Conservation (phyloP, 2,329 filamentous ascomycete species). For the Arthroderma sp. region DNA sequence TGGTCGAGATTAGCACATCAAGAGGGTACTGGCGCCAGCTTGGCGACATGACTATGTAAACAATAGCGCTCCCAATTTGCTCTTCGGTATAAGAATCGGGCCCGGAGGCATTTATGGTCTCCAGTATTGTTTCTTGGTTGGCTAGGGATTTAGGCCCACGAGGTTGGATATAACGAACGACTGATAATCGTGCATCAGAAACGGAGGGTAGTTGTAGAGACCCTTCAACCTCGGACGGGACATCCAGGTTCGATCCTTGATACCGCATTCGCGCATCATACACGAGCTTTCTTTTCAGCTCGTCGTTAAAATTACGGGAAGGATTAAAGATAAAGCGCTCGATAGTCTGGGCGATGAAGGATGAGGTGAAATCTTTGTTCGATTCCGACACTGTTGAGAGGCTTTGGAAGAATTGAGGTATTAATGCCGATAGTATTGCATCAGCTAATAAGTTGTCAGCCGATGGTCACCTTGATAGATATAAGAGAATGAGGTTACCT, state of each 20-base stretch:
- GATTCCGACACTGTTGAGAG: conserved; percentile 53
- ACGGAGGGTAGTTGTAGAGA: conserved; percentile 34
- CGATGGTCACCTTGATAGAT: background rate
- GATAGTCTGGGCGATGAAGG: conserved; percentile 65
- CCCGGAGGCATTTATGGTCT: conserved; percentile 43
- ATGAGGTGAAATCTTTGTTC: conserved; percentile 51
- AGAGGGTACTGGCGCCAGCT: conserved; percentile 51
- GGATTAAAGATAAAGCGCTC: conserved; percentile 80
- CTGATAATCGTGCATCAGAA: conserved; percentile 28
- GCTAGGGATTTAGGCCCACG: conserved; percentile 62
- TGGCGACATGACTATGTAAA: conserved; percentile 53
- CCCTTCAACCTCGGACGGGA: conserved; percentile 30
- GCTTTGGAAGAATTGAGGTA: conserved; percentile 62
- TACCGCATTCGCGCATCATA: conserved; percentile 58
- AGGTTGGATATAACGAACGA: conserved; percentile 54
- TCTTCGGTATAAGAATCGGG: conserved; percentile 60
- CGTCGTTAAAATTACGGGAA: conserved; percentile 71
- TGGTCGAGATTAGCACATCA: conserved; percentile 52
- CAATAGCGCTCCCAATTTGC: conserved; percentile 67
- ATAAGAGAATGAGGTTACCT: conserved; percentile 43
- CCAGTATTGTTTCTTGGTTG: conserved; percentile 56
- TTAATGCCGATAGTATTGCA: conserved; percentile 73
- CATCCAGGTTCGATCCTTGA: conserved; percentile 36
- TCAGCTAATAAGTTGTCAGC: conserved; percentile 47
- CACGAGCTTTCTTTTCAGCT: conserved; percentile 51